Conservation (phyloP, 352 stramenopile species). For the Thalassiosira hispida region DNA sequence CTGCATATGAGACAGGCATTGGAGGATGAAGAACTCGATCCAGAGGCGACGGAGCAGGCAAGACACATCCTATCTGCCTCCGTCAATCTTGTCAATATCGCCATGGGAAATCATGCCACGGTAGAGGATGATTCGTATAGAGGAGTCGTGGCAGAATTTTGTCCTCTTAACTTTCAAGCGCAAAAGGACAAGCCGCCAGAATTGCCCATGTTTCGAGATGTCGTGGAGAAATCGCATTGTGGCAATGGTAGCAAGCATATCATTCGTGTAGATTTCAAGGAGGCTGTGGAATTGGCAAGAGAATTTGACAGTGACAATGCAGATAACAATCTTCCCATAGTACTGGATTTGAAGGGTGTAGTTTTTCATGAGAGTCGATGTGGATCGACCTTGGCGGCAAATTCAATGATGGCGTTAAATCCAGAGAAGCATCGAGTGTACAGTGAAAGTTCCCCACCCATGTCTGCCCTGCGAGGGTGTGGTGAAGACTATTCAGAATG, state of each 20-base stretch:
- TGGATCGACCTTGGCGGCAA: slow-evolving; percentile 87
- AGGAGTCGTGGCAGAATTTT: slow-evolving; percentile 57
- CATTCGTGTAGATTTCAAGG: slow-evolving; percentile 60
- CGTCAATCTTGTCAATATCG: slow-evolving; percentile 43
- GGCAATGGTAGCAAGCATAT: slow-evolving; percentile 14
- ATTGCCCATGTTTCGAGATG: slow-evolving; percentile 78
- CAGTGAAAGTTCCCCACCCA: slow-evolving; percentile 61
- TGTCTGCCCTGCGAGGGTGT: slow-evolving; percentile 52
- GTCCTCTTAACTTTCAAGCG: slow-evolving; percentile 56
- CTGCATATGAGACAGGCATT: slow-evolving; percentile 33
- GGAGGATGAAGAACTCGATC: slow-evolving; percentile 1
- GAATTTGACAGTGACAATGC: slow-evolving; percentile 53
- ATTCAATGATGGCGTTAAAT: slow-evolving; percentile 82
- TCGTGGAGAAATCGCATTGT: slow-evolving; percentile 50
- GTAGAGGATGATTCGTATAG: slow-evolving; percentile 39
- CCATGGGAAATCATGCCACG: neutral
- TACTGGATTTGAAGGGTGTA: slow-evolving; percentile 77
- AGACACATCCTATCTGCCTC: slow-evolving; percentile 30
- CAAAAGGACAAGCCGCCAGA: slow-evolving; percentile 64
- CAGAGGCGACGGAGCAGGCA: slow-evolving; percentile 6
- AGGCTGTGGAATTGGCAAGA: slow-evolving; percentile 57
- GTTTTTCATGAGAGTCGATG: slow-evolving; percentile 90
- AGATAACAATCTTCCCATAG: slow-evolving; percentile 26
- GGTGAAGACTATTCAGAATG: slow-evolving; percentile 62
- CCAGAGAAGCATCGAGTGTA: slow-evolving; percentile 68